Base-by-base conservation (phyloP, 1,284 basidiomycete genomes). In the Phellinidium pouzarii region DNA sequence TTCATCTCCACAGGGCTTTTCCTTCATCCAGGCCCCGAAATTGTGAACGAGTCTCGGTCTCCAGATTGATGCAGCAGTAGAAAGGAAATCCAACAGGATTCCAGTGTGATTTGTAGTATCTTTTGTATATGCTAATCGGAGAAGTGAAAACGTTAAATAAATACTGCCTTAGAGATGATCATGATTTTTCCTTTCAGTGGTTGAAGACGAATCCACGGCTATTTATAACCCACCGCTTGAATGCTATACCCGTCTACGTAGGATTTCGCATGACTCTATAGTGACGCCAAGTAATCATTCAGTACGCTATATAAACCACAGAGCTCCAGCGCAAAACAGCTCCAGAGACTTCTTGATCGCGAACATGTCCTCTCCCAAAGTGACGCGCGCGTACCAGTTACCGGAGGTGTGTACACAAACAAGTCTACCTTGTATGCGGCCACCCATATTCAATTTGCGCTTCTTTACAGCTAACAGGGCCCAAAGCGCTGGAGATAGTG, bases 21-120 rank as follows among this genome's bases (percentile, higher is more conserved):
- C 61, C 26, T 75, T 73, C 55, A 57, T 74, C 44, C 59, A 63
- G 50, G 49, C 61, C 14, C 61, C 67, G 2, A 73, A 74, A 59
- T 66, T 73, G 52, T 73, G 63, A 61, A 20, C 37, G 14, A 12
- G n/a, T 20, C 27, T 22, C 27, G 14, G n/a, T 20, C 27, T 22
- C 20, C 6, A 20, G 11, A 12, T 22, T 11, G 23, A 25, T 8
- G n/a, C 44, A 8, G 19, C 44, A 31, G 48, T 49, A 26, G 36
- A 49, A 12, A 9, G 3, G 36, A 22, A 41, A n/a, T 26, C 26
- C 36, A 20, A 19, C 17, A 2, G n/a, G 48, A 27, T 19, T 49
- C 26, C 27, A 44, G 43, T 25, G 44, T 36, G 6, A 6, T 11
- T 31, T 29, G 20, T 22, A 34, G 44, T 31, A 29, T 46, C 26